Evolutionary conservation across 2,329 filamentous ascomycete genomes (phyloP), one percentile per base, ranked within the genome.

Genomic region (Atkinsonella hypoxylon): DNA sequence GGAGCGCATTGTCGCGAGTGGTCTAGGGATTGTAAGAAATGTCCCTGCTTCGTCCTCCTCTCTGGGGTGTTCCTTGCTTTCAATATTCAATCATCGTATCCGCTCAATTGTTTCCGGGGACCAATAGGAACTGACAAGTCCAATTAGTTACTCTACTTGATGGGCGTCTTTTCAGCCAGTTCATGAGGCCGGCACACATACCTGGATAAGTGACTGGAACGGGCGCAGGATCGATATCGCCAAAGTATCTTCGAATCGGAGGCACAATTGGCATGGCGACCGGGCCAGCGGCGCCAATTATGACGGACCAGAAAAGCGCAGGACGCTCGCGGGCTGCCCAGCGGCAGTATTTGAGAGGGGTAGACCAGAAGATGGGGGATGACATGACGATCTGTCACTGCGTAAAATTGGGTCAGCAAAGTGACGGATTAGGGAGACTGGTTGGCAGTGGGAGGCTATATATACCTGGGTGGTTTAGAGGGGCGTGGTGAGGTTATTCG

Each of bases 141-240:
- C n/a, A 47, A 44, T 51, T 32, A 51, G 49, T 20, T 30, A 20
- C 15, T 15, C 15, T 15, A 36, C 15, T 36, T 15, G 34, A 36
- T 15, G 11, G 34, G 11, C 34, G 34, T 12, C 26, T 26, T 26
- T 7, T 26, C 22, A 39, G 12, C 8, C 17, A 17, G 10, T 36
- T 40, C 22, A 22, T 3, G 10, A 39, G 20, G 17, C 13, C 38
- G n/a, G 20, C n/a, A 47, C 17, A 31, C 88, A 67, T 79, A 97
- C 91, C 80, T 54, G 93, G 93, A 75, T 97, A 98, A 65, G 89
- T 94, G 68, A 90, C 72, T 32, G 93, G 93, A 57, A 97, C 82
- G 51, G 75, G 79, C 56, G 79, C 72, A 56, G 85, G 78, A 60
- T 82, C 78, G 59, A 82, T 71, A 65, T 95, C 89, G 59, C 90